Evolutionary conservation across 176 grass and related monocot species (phyloP), one percentile per base, ranked within the genome.

Genomic region (Aegilops longissima): DNA sequence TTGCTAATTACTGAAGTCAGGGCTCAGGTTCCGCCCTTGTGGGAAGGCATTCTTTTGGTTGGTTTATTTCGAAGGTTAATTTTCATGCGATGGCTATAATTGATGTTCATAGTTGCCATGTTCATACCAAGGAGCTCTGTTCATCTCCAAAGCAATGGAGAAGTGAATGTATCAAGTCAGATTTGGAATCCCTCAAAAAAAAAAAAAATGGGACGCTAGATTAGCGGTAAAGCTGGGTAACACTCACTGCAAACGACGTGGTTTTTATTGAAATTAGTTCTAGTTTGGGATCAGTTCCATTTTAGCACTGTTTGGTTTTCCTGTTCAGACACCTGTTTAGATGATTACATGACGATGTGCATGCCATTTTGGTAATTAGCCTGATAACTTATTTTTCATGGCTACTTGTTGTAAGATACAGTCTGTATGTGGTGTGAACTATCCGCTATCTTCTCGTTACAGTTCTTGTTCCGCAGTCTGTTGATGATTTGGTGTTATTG

Each of bases 201-300:
- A 35, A 35, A 5, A 5, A 17, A 52, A 52, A 81, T 91, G 20
- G 64, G 88, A 76, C 82, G 70, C 27, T 27, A 27, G 27, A 27
- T 84, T 76, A 76, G 83, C 61, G 91, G 92, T 92, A 91, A 90
- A 89, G 82, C 61, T 70, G 81, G 89, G 76, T 90, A 88, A 87
- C 73, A 78, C 82, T 93, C 62, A 82, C 91, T 95, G 78, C 40
- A 63, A 77, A 85, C 78, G 1, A 14, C 18, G 3, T 33, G 27
- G 16, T 86, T 27, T 20, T 31, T 3, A 8, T 62, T 63, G 44
- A 84, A 79, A 78, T 45, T 80, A 12, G 25, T 76, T 85, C 61
- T 52, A 52, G 45, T 52, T 76, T 77, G 5, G 34, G 29, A 16
- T 61, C 36, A 21, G 58, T 25, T 56, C 30, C 25, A 3, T 81